Conservation (phyloP, 2,329 filamentous ascomycete species). For the Diaporthe sp. region DNA sequence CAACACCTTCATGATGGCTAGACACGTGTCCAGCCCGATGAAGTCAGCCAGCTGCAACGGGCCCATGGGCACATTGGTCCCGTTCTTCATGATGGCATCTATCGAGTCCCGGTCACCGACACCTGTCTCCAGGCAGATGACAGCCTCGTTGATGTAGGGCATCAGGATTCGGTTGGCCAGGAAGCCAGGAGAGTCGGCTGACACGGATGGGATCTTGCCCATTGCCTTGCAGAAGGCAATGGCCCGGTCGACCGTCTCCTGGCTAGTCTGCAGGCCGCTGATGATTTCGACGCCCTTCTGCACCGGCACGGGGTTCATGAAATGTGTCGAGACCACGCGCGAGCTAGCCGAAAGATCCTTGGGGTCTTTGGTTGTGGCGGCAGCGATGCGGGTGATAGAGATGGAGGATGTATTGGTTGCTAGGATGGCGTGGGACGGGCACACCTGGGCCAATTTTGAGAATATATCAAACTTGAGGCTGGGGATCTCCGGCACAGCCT, state of each 20-base stretch:
- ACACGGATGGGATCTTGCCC: conserved; percentile 91
- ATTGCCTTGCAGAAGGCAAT: conserved; percentile 89
- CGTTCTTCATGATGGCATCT: conserved; percentile 99
- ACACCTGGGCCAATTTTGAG: conserved; percentile 82
- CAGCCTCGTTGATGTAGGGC: conserved; percentile 99
- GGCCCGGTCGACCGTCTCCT: conserved; percentile 83
- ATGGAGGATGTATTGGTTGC: conserved; percentile 99
- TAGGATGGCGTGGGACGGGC: conserved; percentile 86
- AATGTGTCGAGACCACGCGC: conserved; percentile 94
- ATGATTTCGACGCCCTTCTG: conserved; percentile 99
- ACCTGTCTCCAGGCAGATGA: conserved; percentile 95
- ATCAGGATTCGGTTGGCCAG: conserved; percentile 96
- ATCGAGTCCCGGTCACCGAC: conserved; percentile 92
- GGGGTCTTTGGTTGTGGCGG: conserved; percentile 82
- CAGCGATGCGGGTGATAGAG: conserved; percentile 95
- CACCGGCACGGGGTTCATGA: conserved; percentile 98
- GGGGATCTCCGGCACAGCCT: conserved; percentile 94
- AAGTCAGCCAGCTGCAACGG: conserved; percentile 95
- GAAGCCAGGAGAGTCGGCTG: conserved; percentile 92
- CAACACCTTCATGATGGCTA: conserved; percentile 97
- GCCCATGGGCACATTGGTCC: conserved; percentile 98
- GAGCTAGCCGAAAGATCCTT: conserved; percentile 85
- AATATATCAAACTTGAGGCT: conserved; percentile 92
- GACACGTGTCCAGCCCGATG: conserved; percentile 94
- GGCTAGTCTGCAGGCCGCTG: conserved; percentile 89